Conservation (phyloP, 768 basidiomycete species). For the Russula sp. region DNA sequence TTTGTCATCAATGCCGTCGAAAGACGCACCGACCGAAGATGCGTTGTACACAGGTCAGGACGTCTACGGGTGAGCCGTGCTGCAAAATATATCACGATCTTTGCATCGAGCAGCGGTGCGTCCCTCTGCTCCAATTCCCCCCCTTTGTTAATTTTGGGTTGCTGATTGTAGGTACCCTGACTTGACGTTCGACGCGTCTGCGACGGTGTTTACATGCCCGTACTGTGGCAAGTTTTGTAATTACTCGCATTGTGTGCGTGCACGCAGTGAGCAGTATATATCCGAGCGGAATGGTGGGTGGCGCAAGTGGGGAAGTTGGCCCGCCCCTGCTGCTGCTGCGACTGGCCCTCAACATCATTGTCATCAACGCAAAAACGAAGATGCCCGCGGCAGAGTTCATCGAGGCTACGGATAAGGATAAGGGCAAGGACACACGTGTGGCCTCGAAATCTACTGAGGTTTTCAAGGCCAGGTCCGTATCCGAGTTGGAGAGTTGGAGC, state of each 20-base stretch:
- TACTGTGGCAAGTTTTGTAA: constrained; percentile 42
- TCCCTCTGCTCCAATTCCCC: background rate
- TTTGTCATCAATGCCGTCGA: constrained; percentile 20
- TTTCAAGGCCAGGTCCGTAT: background rate
- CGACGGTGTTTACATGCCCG: constrained; percentile 39
- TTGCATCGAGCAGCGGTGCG: constrained; percentile 22
- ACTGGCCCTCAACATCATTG: background rate
- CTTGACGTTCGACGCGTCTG: constrained; percentile 32
- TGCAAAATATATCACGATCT: constrained; percentile 10
- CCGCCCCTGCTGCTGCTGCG: background rate
- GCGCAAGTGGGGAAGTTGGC: constrained; percentile 4
- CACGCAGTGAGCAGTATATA: constrained; percentile 44
- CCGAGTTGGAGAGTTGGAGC: background rate
- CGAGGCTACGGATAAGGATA: background rate
- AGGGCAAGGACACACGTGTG: no score
- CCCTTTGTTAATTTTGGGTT: background rate
- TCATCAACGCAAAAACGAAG: background rate
- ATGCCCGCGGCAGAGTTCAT: background rate
- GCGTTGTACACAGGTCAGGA: constrained; percentile 1
- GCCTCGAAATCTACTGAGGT: background rate
- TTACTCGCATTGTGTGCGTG: constrained; percentile 41
- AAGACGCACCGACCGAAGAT: constrained; percentile 11
- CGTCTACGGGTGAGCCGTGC: background rate
- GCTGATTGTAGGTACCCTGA: constrained; percentile 34
- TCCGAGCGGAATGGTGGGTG: constrained; percentile 28